A percentile compares a stretch with the other conserved stretches of the same genome.
These are phyloP conservation scores for Globisporangium alternatum DNA, from an alignment of 352 stramenopile species.

Conservation along the genomic window DNA sequence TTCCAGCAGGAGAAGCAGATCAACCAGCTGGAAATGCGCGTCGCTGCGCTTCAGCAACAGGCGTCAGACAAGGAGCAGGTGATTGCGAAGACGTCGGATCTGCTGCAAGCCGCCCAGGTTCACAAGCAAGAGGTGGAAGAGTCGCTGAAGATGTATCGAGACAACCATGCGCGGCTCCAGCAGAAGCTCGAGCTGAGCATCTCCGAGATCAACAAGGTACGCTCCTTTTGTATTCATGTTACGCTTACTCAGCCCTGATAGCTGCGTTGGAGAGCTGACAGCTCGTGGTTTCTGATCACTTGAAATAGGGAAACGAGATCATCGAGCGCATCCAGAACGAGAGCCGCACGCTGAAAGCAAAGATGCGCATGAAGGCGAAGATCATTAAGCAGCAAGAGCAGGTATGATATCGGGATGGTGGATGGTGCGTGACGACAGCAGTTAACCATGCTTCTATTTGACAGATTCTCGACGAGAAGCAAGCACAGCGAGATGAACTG, in stretches of 20 bases:
- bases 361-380: constrained; percentile 86
- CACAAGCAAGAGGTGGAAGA: constrained; percentile 86
- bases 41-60: constrained; percentile 70
- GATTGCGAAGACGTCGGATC: constrained; percentile 64
- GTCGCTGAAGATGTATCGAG: constrained; percentile 84
- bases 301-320: constrained; percentile 79
- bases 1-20: constrained; percentile 86
- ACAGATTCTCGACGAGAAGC: constrained; percentile 75
- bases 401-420: constrained; percentile 20
- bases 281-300: background rate
- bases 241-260: background rate
- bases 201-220: constrained; percentile 90
- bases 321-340: constrained; percentile 88
- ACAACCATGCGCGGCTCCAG: constrained; percentile 79
- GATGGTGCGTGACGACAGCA: background rate
- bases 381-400: constrained; percentile 90
- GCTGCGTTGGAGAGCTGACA: background rate
- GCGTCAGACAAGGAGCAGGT: constrained; percentile 76
- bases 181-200: constrained; percentile 89
- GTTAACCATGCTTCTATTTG: constrained; percentile 10
- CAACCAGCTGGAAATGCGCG: constrained; percentile 70
- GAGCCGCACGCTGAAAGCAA: constrained; percentile 67
- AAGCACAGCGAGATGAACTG: constrained; percentile 66
- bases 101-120: constrained; percentile 57
- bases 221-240: background rate